Evolutionary conservation across 2,329 filamentous ascomycete genomes (phyloP).

Genomic region (Chalara sp.): DNA sequence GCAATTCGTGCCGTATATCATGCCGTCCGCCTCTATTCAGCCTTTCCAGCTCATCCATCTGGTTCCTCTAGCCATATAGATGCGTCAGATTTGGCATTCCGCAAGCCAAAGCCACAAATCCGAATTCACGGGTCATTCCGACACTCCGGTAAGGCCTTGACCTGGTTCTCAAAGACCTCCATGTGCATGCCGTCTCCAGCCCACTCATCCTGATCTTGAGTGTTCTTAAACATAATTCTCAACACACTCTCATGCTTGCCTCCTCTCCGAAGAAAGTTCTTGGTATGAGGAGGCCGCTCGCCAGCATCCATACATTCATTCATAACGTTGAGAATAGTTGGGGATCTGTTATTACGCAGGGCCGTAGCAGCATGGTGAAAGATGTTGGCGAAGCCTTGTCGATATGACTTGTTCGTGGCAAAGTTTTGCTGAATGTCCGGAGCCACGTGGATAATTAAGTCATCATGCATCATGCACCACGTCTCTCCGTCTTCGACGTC

Average conservation of each 20-base stretch:
- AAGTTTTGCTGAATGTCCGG: constrained; percentile 23
- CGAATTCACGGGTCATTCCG: constrained; percentile 32
- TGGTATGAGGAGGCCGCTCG: constrained; percentile 21
- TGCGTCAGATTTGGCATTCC: constrained; percentile 3
- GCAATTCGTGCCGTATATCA: too few relatives aligned
- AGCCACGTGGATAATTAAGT: constrained; percentile 17
- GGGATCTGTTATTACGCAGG: constrained; percentile 8
- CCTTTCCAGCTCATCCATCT: too few relatives aligned
- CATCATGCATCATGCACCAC: constrained; percentile 15
- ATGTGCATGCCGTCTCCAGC: constrained; percentile 22
- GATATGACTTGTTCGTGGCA: constrained; percentile 28
- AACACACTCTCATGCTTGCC: constrained; percentile 24
- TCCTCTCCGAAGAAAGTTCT: constrained; percentile 26
- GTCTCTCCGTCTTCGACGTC: constrained; percentile 14
- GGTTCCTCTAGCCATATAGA: too few relatives aligned
- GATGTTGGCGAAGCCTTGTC: constrained; percentile 28
- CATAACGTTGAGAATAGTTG: constrained; percentile 8
- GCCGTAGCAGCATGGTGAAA: constrained; percentile 24
- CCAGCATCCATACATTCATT: constrained; percentile 4
- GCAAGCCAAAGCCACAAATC: constrained; percentile 25
- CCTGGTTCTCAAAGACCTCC: constrained; percentile 12
- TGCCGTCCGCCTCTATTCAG: too few relatives aligned
- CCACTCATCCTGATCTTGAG: constrained; percentile 22
- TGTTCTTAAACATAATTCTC: constrained; percentile 22
- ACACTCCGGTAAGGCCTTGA: constrained; percentile 23